These are phyloP conservation scores for Ramalina peruviana DNA, from an alignment of 495 filamentous ascomycete species.

Conservation along the genomic window DNA sequence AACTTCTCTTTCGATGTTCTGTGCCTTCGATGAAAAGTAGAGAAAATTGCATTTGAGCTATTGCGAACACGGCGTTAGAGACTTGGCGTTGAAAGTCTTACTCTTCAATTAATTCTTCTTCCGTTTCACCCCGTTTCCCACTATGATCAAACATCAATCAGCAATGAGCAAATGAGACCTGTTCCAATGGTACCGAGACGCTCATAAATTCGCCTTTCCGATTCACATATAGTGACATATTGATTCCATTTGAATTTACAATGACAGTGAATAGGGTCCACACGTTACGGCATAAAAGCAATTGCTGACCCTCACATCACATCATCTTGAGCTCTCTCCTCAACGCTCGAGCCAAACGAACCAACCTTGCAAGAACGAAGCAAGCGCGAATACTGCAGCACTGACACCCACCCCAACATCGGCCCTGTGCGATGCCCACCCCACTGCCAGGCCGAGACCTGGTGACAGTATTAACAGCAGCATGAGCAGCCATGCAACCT, in stretches of 20 bases:
- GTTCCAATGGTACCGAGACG: too few relatives aligned
- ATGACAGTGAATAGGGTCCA: neutral
- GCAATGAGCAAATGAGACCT: too few relatives aligned
- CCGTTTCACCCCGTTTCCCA: too few relatives aligned
- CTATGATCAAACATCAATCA: too few relatives aligned
- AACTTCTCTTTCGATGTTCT: neutral
- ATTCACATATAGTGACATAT: too few relatives aligned
- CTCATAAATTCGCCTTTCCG: too few relatives aligned
- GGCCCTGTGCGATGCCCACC: constrained; percentile 4
- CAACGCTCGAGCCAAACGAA: constrained; percentile 2
- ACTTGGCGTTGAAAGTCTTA: neutral
- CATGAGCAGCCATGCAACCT: constrained; percentile 6
- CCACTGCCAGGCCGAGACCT: neutral
- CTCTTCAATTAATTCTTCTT: too few relatives aligned
- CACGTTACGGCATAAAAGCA: neutral
- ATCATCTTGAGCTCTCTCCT: neutral
- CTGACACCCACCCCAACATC: constrained; percentile 7
- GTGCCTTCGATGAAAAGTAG: neutral
- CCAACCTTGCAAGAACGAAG: constrained; percentile 2
- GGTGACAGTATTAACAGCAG: constrained; percentile 6
- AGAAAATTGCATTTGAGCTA: neutral
- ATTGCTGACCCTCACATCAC: neutral
- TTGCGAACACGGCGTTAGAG: neutral
- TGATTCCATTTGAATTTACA: too few relatives aligned
- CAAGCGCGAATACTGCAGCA: constrained; percentile 3